Evolutionary conservation across 805 yeast genomes (phyloP).

Genomic region (Candida oleophila): DNA sequence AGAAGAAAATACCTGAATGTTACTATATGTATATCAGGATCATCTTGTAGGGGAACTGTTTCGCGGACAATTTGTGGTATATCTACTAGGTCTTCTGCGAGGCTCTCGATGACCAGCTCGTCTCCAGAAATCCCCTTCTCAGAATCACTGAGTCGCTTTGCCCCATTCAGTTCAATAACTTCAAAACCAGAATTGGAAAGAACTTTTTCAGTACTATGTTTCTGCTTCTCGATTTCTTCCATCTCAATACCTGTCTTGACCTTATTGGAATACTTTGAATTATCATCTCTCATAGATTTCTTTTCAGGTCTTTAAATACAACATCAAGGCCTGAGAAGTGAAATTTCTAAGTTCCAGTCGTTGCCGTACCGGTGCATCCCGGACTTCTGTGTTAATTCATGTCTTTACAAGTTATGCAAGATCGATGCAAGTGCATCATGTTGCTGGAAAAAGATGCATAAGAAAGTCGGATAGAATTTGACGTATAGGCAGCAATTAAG

Average conservation of each 20-base stretch:
- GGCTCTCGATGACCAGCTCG: constrained; percentile 7
- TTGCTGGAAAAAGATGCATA: too few species aligned
- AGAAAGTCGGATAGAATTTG: too few species aligned
- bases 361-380: too few species aligned
- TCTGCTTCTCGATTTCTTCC: background rate
- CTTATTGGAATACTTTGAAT: background rate
- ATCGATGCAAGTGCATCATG: too few species aligned
- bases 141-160: background rate
- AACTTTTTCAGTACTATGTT: background rate
- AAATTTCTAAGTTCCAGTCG: too few species aligned
- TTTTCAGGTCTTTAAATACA: background rate
- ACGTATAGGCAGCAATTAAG: too few species aligned
- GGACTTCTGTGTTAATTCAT: too few species aligned
- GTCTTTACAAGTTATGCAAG: too few species aligned
- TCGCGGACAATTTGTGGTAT: constrained; percentile 34
- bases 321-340: too few species aligned
- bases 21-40: constrained; percentile 33
- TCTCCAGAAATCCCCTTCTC: background rate
- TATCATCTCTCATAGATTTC: too few species aligned
- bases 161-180: background rate
- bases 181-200: background rate
- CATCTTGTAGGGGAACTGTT: constrained; percentile 36
- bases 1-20: constrained; percentile 38
- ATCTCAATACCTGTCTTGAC: background rate
- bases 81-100: constrained; percentile 21